Evolutionary conservation across 192 early-diverging fungal species (phyloP).

Genomic region (Entophlyctis helioformis): DNA sequence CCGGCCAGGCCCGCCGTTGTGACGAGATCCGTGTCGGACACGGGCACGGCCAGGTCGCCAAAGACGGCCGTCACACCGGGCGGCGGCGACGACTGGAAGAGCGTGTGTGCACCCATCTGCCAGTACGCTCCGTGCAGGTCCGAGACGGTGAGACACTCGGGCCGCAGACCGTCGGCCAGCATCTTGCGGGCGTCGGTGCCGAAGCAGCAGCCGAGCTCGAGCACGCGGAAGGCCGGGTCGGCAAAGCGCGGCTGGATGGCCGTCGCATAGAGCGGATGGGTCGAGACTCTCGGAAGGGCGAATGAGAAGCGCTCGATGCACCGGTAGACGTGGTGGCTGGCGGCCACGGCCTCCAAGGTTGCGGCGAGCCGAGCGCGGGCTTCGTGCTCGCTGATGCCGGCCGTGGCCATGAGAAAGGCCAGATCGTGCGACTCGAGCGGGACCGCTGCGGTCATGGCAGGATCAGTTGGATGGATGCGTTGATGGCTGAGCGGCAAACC

Average conservation of each 20-base stretch:
- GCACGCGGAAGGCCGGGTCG: background rate
- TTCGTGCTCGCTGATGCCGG: background rate
- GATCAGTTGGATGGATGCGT: too few relatives aligned
- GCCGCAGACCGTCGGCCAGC: slow-evolving; percentile 5
- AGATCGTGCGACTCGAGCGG: too few relatives aligned
- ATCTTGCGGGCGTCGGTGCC: slow-evolving; percentile 19
- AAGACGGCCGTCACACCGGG: slow-evolving; percentile 2
- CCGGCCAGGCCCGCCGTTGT: too few relatives aligned
- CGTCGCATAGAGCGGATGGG: slow-evolving; percentile 6
- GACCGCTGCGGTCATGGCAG: too few relatives aligned
- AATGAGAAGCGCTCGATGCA: slow-evolving; percentile 9
- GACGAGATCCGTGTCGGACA: too few relatives aligned
- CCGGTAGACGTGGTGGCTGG: slow-evolving; percentile 9
- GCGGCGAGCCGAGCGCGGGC: too few relatives aligned
- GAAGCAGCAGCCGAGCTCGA: slow-evolving; percentile 21
- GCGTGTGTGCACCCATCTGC: slow-evolving; percentile 8
- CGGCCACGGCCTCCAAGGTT: too few relatives aligned
- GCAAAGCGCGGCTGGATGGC: background rate
- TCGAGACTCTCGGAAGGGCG: slow-evolving; percentile 3
- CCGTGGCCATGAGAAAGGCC: too few relatives aligned
- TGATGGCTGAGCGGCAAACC: too few relatives aligned
- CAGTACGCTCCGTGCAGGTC: slow-evolving; percentile 18
- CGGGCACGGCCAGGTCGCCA: slow-evolving; percentile 5
- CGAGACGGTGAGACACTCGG: slow-evolving; percentile 2
- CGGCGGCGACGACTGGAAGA: slow-evolving; percentile 1